Evolutionary conservation across 768 basidiomycete genomes (phyloP), one percentile per base, ranked within the genome.

Genomic region (Amanita rimosa): DNA sequence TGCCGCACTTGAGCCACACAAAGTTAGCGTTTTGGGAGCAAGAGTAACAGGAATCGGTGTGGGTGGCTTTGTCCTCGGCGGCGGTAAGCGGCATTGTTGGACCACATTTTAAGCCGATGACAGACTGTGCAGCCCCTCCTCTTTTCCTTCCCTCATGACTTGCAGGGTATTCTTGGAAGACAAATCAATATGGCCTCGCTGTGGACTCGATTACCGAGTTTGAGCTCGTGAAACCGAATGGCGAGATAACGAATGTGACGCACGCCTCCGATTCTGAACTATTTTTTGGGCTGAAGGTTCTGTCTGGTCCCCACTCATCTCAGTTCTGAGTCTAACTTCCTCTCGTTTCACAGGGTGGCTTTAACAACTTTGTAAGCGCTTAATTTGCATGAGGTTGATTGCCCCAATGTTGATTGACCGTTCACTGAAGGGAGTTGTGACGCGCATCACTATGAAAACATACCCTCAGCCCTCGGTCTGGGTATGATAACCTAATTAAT

Each of bases 211-310:
- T 83, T 34, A 62, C 63, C 13, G 68, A 70, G 0, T 79, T 63
- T 54, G 76, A 82, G 52, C 63, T 84, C 1, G 80, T 81, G 1
- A 63, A 74, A 46, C 79, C 83, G 0, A 70, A 71, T 52, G 79
- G 81, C 6, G 66, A 62, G 0, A 60, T 77, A 1, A 55, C 60
- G 0, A 63, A 56, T 6, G 67, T 72, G 2, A 70, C 66, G 3
- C 48, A 64, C 21, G 41, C 52, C 2, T 63, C 65, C 0, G 60
- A 72, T 41, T 48, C 67, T 0, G 59, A 65, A 19, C 57, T 76
- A 2, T 74, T 74, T 56, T 70, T 66, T 42, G 73, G 63, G 0
- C 49, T 73, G 19, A 69, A 69, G 60, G 70, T 69, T 34, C 3
- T 8, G 9, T 34, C 3, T 8, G 9, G 2, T 40, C 0, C 10